Conservation (phyloP, 257 asterid genomes). For the Solanum chiquidenum region DNA sequence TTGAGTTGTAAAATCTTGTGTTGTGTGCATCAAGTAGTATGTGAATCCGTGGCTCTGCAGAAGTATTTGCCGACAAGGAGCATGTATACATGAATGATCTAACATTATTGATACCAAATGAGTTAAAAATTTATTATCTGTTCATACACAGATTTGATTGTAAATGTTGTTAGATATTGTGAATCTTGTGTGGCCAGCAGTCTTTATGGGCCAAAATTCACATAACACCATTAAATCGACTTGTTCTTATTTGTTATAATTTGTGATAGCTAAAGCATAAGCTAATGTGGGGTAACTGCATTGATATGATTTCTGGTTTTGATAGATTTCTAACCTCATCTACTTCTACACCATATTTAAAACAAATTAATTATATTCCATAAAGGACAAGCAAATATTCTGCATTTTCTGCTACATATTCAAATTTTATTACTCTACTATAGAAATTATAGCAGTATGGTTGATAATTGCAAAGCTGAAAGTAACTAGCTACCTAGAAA, state of each 20-base stretch:
- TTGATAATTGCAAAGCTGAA: background rate
- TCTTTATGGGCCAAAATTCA: slow-evolving; percentile 6
- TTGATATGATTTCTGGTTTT: background rate
- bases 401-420: background rate
- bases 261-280: background rate
- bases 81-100: background rate
- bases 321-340: slow-evolving; percentile 7
- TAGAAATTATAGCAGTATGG: background rate
- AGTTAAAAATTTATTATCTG: slow-evolving; percentile 3
- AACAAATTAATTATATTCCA: background rate
- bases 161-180: slow-evolving; percentile 8
- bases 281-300: slow-evolving; percentile 1
- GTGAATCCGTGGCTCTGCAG: background rate
- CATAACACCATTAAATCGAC: slow-evolving; percentile 4
- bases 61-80: background rate
- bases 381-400: background rate
- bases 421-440: background rate
- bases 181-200: slow-evolving; percentile 16
- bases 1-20: background rate
- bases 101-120: slow-evolving; percentile 3
- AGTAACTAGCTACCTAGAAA: background rate
- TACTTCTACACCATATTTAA: background rate
- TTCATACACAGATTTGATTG: slow-evolving; percentile 10
- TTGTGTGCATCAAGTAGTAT: background rate
- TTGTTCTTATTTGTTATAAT: background rate